Evolutionary conservation across 1,284 basidiomycete species (phyloP), one percentile per base, ranked within the genome.

Genomic region (Leccinum variabile): DNA sequence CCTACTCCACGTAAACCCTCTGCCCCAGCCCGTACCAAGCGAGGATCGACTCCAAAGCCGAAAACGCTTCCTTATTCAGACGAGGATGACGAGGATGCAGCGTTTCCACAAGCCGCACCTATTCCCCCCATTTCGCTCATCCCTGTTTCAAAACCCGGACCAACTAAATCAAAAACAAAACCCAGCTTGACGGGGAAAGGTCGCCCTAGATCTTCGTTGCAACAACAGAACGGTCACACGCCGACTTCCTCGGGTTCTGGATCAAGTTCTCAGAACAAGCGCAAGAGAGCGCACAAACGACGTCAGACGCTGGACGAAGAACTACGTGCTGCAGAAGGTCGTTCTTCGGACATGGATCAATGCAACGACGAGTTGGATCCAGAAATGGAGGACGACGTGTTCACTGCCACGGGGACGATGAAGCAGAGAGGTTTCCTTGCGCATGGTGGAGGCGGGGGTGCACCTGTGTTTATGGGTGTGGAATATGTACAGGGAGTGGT

Each of bases 371-470:
- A 75, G 46, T 67, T 72, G n/a, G 71, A 72, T 25, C 69, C 65
- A 6, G 71, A 72, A 14, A 76, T 76, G 30, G 83, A 84, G 16
- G 79, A 76, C 59, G 82, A 80, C 28, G 76, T 84, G 5, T 79
- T 85, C 6, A 72, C 77, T 3, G 86, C 82, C 13, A 77, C 82
- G 3, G 88, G 88, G 11, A 83, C 77, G 52, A 79, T 79, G 68
- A 83, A 80, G 66, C 77, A 75, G 30, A 75, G 72, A 13, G 87
- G 88, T 2, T 92, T 89, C 64, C 75, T 91, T n/a, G 86, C 88
- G 10, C 84, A 84, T 68, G 90, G 90, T 16, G 90, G 90, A 1
- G 88, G 81, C 8, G 89, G 85, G 30, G 89, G 90, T 3, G 62
- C 69, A 2, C 86, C 89, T 7, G 85, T 91, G 9, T 83, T 85